A percentile compares a stretch with the other conserved stretches of the same genome.
These are phyloP conservation scores for Alternaria gansuensis DNA, from an alignment of 2,329 filamentous ascomycete genomes.

Conservation along the genomic window DNA sequence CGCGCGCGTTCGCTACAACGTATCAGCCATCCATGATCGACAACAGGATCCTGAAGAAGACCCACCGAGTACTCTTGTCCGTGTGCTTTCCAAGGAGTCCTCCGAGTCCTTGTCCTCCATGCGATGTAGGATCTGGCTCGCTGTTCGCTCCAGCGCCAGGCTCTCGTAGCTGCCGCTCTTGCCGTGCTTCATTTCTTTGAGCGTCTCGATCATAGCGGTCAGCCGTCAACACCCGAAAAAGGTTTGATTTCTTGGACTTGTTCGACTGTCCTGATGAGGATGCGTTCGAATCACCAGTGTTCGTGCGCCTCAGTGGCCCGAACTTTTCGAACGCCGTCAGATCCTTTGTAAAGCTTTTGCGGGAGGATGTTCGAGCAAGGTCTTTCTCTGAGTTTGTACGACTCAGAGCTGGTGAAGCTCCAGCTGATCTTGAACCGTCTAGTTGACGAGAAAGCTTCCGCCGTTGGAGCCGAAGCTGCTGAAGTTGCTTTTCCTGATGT, in stretches of 20 bases:
- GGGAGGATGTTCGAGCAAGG: slow-evolving; percentile 9
- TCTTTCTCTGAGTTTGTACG: slow-evolving; percentile 25
- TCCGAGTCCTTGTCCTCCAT: slow-evolving; percentile 49
- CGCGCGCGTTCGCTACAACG: slow-evolving; percentile 43
- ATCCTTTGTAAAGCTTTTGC: slow-evolving; percentile 9
- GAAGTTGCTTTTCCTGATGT: slow-evolving; percentile 18
- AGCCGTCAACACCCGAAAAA: slow-evolving; percentile 21
- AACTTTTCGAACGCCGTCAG: slow-evolving; percentile 13
- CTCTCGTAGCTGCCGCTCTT: slow-evolving; percentile 44
- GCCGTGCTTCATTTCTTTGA: slow-evolving; percentile 49
- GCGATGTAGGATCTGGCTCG: slow-evolving; percentile 45
- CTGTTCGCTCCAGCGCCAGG: slow-evolving; percentile 41
- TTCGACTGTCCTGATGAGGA: slow-evolving; percentile 19
- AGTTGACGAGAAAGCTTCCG: slow-evolving; percentile 25
- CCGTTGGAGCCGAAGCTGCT: slow-evolving; percentile 18
- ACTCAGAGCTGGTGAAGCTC: slow-evolving; percentile 23
- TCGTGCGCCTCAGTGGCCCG: slow-evolving; percentile 16
- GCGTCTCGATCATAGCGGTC: slow-evolving; percentile 44
- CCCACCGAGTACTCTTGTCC: slow-evolving; percentile 45
- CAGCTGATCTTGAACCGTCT: slow-evolving; percentile 35
- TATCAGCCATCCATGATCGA: slow-evolving; percentile 2
- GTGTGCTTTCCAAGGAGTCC: slow-evolving; percentile 47
- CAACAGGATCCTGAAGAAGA: not conserved
- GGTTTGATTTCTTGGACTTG: slow-evolving; percentile 18
- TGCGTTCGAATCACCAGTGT: slow-evolving; percentile 18